phyloP scores from a whole-genome alignment of 768 basidiomycete species.

The Dioszegia crocea region DNA sequence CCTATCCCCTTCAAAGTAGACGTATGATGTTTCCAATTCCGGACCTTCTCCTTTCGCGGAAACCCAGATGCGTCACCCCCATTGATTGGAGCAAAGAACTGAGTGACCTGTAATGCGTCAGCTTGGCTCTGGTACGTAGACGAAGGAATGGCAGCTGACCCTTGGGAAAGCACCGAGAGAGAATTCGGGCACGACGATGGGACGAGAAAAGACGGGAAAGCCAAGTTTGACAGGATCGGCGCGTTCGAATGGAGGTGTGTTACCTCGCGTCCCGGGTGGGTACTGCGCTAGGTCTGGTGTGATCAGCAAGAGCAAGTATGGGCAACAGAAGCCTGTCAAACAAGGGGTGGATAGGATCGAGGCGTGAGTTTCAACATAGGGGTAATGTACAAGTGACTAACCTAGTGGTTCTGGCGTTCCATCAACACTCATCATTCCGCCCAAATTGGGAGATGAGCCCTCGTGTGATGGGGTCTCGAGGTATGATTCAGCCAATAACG shows the following conservation, averaged over 20 bases:
- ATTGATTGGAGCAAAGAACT: slow-evolving; percentile 31
- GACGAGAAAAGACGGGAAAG: slow-evolving; percentile 36
- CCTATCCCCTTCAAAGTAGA: slow-evolving; percentile 25
- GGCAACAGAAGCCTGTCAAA: too few relatives aligned
- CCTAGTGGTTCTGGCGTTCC: slow-evolving; percentile 29
- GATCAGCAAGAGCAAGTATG: too few relatives aligned
- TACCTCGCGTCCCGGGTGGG: not conserved
- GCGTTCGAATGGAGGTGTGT: slow-evolving; percentile 18
- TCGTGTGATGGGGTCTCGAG: not conserved
- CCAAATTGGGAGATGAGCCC: not conserved
- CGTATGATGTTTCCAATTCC: slow-evolving; percentile 23
- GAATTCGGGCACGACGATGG: slow-evolving; percentile 35
- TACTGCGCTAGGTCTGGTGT: too few relatives aligned
- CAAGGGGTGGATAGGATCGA: too few relatives aligned
- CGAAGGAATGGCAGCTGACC: slow-evolving; percentile 12
- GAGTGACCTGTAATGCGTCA: slow-evolving; percentile 24
- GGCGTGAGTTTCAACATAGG: not conserved
- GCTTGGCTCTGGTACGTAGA: not conserved
- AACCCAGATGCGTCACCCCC: slow-evolving; percentile 34
- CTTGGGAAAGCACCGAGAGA: slow-evolving; percentile 32
- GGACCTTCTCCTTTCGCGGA: slow-evolving; percentile 33
- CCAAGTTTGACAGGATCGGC: slow-evolving; percentile 30
- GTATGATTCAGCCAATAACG: not conserved
- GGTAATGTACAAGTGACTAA: slow-evolving; percentile 10
- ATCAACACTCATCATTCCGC: slow-evolving; percentile 13